Conservation (phyloP, 768 basidiomycete species). For the Chalciporus chontae region DNA sequence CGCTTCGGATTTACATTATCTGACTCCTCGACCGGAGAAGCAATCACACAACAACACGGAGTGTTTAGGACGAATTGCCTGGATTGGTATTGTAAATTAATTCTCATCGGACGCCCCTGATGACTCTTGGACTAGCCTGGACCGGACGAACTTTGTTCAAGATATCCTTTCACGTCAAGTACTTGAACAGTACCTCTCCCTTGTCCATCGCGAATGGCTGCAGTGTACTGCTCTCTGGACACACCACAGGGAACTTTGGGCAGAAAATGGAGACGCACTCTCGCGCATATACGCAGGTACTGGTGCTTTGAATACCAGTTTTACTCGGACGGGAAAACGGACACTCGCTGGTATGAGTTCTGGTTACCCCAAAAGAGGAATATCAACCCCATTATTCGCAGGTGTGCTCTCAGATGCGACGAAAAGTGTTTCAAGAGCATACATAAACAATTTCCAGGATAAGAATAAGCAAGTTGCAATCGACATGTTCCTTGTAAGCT, state of each 20-base stretch:
- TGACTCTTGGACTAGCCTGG: conserved; percentile 53
- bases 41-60: conserved; percentile 87
- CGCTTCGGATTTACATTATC: conserved; percentile 84
- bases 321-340: conserved; percentile 91
- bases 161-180: conserved; percentile 86
- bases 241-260: conserved; percentile 92
- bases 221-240: conserved; percentile 71
- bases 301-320: conserved; percentile 92
- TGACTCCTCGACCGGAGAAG: conserved; percentile 58
- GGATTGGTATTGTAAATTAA: conserved; percentile 64
- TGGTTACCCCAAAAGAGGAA: background rate
- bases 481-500: conserved; percentile 86
- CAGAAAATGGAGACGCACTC: conserved; percentile 92
- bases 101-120: background rate
- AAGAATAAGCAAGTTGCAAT: conserved; percentile 92
- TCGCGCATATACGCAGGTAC: conserved; percentile 94
- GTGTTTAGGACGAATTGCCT: conserved; percentile 94
- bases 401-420: conserved; percentile 95
- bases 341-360: conserved; percentile 70
- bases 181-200: conserved; percentile 77
- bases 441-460: conserved; percentile 98
- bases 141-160: conserved; percentile 96
- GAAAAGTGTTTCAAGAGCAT: conserved; percentile 92
- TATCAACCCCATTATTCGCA: conserved; percentile 21
- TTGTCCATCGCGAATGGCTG: conserved; percentile 76